These are phyloP conservation scores for Ogataea pignaliae DNA, from an alignment of 805 yeast genomes.

Conservation along the genomic window DNA sequence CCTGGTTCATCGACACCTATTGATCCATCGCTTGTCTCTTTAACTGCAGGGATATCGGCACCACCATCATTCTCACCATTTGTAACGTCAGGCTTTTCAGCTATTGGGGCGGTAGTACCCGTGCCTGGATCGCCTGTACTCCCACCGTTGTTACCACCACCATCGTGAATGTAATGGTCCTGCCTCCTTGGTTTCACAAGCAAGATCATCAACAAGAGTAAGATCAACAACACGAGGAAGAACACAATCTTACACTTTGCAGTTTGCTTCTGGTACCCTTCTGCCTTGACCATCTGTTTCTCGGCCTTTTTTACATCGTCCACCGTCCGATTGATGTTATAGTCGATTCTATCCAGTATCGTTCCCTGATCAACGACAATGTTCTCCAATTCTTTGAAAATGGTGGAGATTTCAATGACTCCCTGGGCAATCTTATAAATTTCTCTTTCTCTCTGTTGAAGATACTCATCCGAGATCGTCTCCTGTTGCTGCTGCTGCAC, in stretches of 20 bases:
- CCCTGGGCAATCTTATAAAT: conserved; percentile 91
- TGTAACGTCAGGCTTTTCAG: not conserved
- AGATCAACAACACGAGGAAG: conserved; percentile 63
- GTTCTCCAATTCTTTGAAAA: conserved; percentile 88
- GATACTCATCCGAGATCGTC: conserved; percentile 35
- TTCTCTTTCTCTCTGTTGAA: conserved; percentile 81
- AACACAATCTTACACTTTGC: conserved; percentile 87
- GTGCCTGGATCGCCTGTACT: conserved; percentile 7
- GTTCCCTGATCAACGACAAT: conserved; percentile 96
- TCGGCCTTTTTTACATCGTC: conserved; percentile 73
- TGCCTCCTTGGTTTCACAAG: conserved; percentile 54
- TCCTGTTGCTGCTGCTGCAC: conserved; percentile 26
- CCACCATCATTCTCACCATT: not conserved
- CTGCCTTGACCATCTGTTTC: conserved; percentile 71
- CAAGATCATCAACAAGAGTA: conserved; percentile 66
- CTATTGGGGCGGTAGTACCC: conserved; percentile 1
- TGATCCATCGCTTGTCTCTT: no score
- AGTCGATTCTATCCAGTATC: conserved; percentile 87
- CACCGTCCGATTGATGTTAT: conserved; percentile 78
- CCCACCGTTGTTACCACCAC: not conserved
- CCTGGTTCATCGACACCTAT: no score
- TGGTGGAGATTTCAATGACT: conserved; percentile 86
- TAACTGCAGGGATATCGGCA: not conserved
- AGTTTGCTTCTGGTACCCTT: conserved; percentile 77
- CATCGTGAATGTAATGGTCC: conserved; percentile 27